Evolutionary conservation across 768 basidiomycete genomes (phyloP), one percentile per base, ranked within the genome.

Genomic region (Russula virescens): DNA sequence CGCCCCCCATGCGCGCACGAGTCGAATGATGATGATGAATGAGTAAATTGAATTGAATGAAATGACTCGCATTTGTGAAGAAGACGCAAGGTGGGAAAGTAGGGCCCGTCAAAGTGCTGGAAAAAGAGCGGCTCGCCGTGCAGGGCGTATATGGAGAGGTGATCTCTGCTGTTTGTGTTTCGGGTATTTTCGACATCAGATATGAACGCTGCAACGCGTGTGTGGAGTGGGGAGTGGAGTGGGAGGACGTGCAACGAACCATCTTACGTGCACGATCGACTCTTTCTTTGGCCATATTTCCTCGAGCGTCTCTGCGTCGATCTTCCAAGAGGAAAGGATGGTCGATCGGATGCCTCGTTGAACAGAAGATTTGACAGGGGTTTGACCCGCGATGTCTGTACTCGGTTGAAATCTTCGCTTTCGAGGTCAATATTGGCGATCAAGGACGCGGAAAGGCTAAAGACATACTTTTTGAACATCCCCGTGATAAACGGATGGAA

Each of bases 231-330:
- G 3, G n/a, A n/a, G n/a, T n/a, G n/a, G n/a, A n/a, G n/a, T n/a
- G n/a, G n/a, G n/a, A n/a, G 18, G 42, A 56, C 28, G 31, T 59
- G 58, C 43, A 48, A 80, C 82, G 67, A 74, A 94, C 96, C 97
- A 98, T 79, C 98, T 98, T 64, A 94, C 91, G 69, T 90, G 88
- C 5, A 89, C 87, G 51, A 98, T 79, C 2, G 87, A 81, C 79
- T 98, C 96, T 80, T 98, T 99, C 89, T 98, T 99, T 3, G 95
- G 93, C 97, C 97, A 99, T 55, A 99, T 83, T 69, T 83, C 83
- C 71, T 99, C 97, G 34, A 98, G 77, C 2, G 87, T 84, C 66
- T 91, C 91, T 46, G 84, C 80, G 65, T 86, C 84, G 55, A 91
- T 82, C 69, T 85, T 89, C 82, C 92, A 89, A 73, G 96, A 94